Evolutionary conservation across 2,329 filamentous ascomycete species (phyloP), one percentile per base, ranked within the genome.

Genomic region (Aureobasidium sp.): DNA sequence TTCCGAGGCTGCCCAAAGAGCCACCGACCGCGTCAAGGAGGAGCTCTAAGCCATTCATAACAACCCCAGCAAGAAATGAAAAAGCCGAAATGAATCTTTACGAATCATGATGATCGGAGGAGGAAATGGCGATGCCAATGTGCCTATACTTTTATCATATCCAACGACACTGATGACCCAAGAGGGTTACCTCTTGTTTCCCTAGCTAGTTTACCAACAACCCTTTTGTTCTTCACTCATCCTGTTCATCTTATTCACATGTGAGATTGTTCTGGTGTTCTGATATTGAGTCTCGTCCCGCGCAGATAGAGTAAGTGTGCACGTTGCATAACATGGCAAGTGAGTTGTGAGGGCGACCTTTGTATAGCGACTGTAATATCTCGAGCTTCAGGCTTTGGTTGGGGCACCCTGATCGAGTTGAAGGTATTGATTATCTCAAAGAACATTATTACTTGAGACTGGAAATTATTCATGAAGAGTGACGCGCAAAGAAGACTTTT

Each of bases 31-130:
- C 61, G 70, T 71, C 66, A 78, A 78, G 74, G 70, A 78, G 64
- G 77, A 79, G 73, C 76, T 79, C 74, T 79, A 78, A 65, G 59
- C 39, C 42, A 17, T 51, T n/a, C 15, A 41, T 22, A 49, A 29
- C 34, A 45, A 49, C 17, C 45, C 34, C 44, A 60, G 44, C 31
- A 51, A 47, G 14, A 31, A 47, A n/a, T n/a, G 37, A 34, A 57
- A 45, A 45, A 57, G 39, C 25, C 41, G 36, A 36, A 9, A 60
- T 60, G 57, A 60, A 60, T 42, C 45, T 60, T 51, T 60, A 60
- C 37, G 57, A 60, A 60, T 60, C 57, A 60, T 42, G 57, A 60
- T 51, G 45, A 60, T 25, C 20, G 34, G 36, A 51, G 45, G 57
- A 60, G 45, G 45, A 60, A 17, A 45, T 45, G 39, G 37, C 41